Evolutionary conservation across 495 filamentous ascomycete genomes (phyloP).

Genomic region (Annulohypoxylon nitens): DNA sequence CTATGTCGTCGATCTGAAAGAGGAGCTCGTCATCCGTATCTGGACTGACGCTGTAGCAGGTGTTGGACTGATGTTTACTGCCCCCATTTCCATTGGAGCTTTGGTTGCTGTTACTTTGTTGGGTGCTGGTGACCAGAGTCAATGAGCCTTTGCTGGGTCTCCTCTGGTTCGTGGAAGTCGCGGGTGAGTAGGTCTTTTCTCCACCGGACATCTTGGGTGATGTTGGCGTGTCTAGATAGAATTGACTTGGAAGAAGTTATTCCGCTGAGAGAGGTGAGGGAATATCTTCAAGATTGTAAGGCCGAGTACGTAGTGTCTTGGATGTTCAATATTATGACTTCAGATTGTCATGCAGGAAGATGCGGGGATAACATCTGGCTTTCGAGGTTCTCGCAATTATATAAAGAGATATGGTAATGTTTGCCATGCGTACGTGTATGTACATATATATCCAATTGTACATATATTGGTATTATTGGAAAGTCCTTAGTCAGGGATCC

Average conservation of each 20-base stretch:
- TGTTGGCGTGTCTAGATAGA: not conserved
- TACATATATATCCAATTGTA: not conserved
- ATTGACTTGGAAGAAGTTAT: not conserved
- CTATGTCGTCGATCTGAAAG: constrained; percentile 38
- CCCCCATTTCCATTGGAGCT: constrained; percentile 11
- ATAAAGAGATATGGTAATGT: constrained; percentile 32
- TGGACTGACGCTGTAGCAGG: not conserved
- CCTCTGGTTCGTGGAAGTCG: not conserved
- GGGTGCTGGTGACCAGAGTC: not conserved
- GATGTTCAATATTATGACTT: constrained; percentile 7
- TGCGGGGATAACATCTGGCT: constrained; percentile 27
- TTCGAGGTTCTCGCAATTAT: constrained; percentile 16
- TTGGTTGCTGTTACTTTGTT: constrained; percentile 13
- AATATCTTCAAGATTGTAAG: constrained; percentile 8
- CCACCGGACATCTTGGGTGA: constrained; percentile 26
- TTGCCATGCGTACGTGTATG: constrained; percentile 22
- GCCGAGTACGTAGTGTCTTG: not conserved
- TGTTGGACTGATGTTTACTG: not conserved
- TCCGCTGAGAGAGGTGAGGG: not conserved
- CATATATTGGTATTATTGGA: too few relatives aligned
- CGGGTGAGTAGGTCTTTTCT: not conserved
- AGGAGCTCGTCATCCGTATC: constrained; percentile 28
- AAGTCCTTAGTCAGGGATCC: constrained; percentile 32
- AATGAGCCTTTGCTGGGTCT: not conserved
- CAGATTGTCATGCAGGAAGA: constrained; percentile 18